Percentiles rank a stretch among this genome's conserved stretches.
Evolutionary conservation across 2,329 filamentous ascomycete genomes (phyloP).

Genomic region (Cordyceps fumosorosea): DNA sequence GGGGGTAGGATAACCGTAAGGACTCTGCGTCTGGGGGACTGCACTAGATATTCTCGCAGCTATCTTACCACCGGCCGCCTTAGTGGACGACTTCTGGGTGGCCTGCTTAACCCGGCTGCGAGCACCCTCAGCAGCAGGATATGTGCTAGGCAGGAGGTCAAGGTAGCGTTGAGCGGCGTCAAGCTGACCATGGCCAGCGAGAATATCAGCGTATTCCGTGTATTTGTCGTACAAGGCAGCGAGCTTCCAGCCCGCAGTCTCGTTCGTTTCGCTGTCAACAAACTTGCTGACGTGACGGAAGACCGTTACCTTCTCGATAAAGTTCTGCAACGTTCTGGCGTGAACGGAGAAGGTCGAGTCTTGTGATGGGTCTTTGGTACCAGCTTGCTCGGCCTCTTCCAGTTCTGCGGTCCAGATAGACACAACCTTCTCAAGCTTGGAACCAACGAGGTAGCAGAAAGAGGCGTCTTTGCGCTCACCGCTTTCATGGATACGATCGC

Average conservation of each 20-base stretch:
- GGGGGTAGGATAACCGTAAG: constrained; percentile 41
- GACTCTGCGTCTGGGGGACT: constrained; percentile 35
- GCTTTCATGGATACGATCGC: constrained; percentile 80
- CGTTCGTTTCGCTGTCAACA: constrained; percentile 65
- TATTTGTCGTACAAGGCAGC: constrained; percentile 87
- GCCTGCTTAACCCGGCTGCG: constrained; percentile 80
- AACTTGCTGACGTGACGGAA: constrained; percentile 95
- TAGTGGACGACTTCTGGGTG: constrained; percentile 46
- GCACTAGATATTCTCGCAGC: constrained; percentile 25
- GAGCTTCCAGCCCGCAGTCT: constrained; percentile 81
- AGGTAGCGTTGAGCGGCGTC: constrained; percentile 86
- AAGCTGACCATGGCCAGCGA: constrained; percentile 83
- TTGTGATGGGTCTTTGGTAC: constrained; percentile 56
- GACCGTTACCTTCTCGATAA: constrained; percentile 97
- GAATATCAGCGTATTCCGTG: constrained; percentile 91
- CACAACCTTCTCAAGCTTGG: constrained; percentile 95
- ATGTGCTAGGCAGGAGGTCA: constrained; percentile 73
- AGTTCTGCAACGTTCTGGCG: constrained; percentile 77
- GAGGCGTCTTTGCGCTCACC: constrained; percentile 80
- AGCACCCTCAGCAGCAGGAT: constrained; percentile 81
- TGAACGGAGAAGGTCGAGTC: constrained; percentile 90
- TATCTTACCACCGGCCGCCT: constrained; percentile 20
- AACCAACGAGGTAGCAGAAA: constrained; percentile 93
- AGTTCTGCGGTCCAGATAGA: constrained; percentile 89
- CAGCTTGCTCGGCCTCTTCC: constrained; percentile 72